These are phyloP conservation scores for Colletotrichum costaricense DNA, from an alignment of 2,329 filamentous ascomycete genomes.

Conservation along the genomic window DNA sequence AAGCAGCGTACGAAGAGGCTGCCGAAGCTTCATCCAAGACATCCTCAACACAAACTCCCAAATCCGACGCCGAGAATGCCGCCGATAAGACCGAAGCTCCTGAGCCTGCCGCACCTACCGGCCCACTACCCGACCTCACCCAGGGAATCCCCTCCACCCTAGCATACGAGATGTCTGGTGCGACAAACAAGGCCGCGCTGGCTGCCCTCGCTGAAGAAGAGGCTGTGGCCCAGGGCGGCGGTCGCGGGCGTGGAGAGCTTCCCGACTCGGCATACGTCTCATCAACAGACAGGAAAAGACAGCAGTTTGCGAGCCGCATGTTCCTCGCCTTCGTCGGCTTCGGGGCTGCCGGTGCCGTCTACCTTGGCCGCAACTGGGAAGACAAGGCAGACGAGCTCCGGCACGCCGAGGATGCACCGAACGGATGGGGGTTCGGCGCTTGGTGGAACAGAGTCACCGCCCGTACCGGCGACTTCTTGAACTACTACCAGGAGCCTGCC, in stretches of 20 bases:
- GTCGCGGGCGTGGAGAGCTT: conserved; percentile 70
- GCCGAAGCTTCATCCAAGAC: conserved; percentile 21
- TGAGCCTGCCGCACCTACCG: conserved; percentile 41
- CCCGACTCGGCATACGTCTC: conserved; percentile 89
- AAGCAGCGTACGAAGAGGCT: conserved; percentile 15
- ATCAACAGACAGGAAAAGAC: conserved; percentile 85
- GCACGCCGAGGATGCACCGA: conserved; percentile 75
- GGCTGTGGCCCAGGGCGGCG: conserved; percentile 58
- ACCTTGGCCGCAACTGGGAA: conserved; percentile 91
- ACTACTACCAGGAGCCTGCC: conserved; percentile 95
- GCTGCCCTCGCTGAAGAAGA: conserved; percentile 38
- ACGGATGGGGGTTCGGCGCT: conserved; percentile 79
- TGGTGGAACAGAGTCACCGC: conserved; percentile 87
- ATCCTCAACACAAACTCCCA: conserved; percentile 16
- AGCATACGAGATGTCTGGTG: conserved; percentile 74
- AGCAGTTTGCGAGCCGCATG: conserved; percentile 79
- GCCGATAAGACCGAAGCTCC: conserved; percentile 27
- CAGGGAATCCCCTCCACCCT: conserved; percentile 94
- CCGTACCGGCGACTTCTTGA: conserved; percentile 79
- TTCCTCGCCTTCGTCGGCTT: conserved; percentile 71
- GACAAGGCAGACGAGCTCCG: conserved; percentile 78
- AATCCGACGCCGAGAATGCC: conserved; percentile 20
- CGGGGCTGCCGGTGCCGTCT: conserved; percentile 70
- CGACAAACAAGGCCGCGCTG: conserved; percentile 41
- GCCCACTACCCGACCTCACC: conserved; percentile 89